Evolutionary conservation across 805 yeast genomes (phyloP).

Genomic region (Metschnikowia colocasiae): DNA sequence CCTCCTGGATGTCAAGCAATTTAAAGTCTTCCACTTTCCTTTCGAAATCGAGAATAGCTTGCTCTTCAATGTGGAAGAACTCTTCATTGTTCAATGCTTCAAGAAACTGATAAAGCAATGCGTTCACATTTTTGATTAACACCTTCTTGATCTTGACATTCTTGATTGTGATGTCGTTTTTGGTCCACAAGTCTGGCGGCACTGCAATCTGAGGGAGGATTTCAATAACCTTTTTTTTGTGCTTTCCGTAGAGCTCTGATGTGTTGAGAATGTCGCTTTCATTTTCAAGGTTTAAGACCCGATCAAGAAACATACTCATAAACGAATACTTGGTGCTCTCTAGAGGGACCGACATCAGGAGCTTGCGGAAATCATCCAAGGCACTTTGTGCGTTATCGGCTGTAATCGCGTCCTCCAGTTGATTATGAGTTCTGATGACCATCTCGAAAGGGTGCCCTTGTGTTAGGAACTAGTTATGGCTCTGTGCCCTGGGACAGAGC

Average conservation of each 20-base stretch:
- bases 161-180: conserved; percentile 27
- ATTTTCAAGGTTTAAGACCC: conserved; percentile 23
- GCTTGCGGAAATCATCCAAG: conserved; percentile 19
- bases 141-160: conserved; percentile 31
- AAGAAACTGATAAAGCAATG: conserved; percentile 20
- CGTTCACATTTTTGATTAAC: conserved; percentile 31
- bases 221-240: conserved; percentile 17
- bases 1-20: conserved; percentile 18
- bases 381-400: not conserved
- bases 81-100: conserved; percentile 16
- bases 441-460: not conserved
- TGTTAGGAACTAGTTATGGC: not conserved
- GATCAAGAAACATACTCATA: conserved; percentile 24
- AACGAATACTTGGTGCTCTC: conserved; percentile 27
- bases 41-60: conserved; percentile 27
- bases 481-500: not conserved
- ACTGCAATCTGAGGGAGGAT: conserved; percentile 31
- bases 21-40: conserved; percentile 32
- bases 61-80: conserved; percentile 23
- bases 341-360: conserved; percentile 26
- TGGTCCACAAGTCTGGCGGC: conserved; percentile 38
- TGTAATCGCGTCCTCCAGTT: not conserved
- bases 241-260: not conserved
- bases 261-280: conserved; percentile 16
- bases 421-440: not conserved